Conservation (phyloP, 192 early-diverging fungal genomes). For the Coemansia sp. region DNA sequence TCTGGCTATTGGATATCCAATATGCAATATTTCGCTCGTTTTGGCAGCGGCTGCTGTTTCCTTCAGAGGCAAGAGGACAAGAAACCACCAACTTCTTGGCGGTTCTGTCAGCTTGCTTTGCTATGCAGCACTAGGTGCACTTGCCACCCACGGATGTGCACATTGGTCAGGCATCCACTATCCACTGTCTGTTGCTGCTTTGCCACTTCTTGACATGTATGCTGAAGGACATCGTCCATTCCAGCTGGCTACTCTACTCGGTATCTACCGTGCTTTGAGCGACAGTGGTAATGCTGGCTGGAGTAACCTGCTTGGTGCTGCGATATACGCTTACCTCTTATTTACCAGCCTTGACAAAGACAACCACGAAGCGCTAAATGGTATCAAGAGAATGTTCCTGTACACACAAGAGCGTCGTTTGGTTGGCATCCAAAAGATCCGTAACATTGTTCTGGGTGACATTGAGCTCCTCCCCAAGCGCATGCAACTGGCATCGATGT, state of each 20-base stretch:
- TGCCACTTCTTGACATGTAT: not conserved
- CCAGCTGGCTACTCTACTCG: not conserved
- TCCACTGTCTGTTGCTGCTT: not conserved
- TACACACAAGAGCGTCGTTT: constrained; percentile 27
- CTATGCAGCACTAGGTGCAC: not conserved
- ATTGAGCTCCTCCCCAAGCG: constrained; percentile 25
- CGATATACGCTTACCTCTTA: constrained; percentile 7
- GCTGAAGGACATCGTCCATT: not conserved
- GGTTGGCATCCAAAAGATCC: constrained; percentile 14
- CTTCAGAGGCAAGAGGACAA: not conserved
- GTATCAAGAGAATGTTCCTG: constrained; percentile 3
- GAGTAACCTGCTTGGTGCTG: not conserved
- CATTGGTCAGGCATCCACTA: not conserved
- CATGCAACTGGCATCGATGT: constrained; percentile 3
- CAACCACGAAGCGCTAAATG: constrained; percentile 1
- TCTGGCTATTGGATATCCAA: not conserved
- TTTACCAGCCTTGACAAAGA: constrained; percentile 11
- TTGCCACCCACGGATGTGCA: not conserved
- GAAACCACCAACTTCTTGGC: not conserved
- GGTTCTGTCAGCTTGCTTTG: not conserved
- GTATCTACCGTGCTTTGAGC: not conserved
- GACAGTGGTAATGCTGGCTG: not conserved
- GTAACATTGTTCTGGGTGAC: constrained; percentile 25
- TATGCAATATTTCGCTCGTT: not conserved
- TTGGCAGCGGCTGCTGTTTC: not conserved